Evolutionary conservation across 805 yeast genomes (phyloP).

Genomic region (Metschnikowia sp.): DNA sequence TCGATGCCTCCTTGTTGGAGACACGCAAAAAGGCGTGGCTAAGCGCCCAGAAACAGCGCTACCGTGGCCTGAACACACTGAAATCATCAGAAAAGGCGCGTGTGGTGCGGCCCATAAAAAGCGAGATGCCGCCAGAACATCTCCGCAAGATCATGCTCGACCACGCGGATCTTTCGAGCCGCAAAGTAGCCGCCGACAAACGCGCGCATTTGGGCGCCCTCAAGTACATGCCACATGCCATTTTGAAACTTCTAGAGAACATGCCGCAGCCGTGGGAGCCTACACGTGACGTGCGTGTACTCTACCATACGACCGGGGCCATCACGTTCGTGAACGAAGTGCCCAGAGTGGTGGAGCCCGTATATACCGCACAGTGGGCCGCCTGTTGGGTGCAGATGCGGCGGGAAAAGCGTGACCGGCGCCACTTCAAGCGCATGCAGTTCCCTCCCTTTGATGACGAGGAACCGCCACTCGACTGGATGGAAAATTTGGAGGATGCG

Average conservation of each 20-base stretch:
- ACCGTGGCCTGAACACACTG: slow-evolving; percentile 20
- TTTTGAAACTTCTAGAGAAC: slow-evolving; percentile 81
- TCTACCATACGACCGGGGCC: slow-evolving; percentile 91
- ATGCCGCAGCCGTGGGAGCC: slow-evolving; percentile 99
- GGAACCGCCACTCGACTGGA: slow-evolving; percentile 84
- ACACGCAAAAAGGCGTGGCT: slow-evolving; percentile 57
- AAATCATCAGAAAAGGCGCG: slow-evolving; percentile 35
- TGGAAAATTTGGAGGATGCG: slow-evolving; percentile 71
- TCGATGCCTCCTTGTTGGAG: slow-evolving; percentile 30
- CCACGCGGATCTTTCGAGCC: slow-evolving; percentile 82
- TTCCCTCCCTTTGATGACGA: slow-evolving; percentile 98
- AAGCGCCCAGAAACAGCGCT: slow-evolving; percentile 57
- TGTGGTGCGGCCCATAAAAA: slow-evolving; percentile 56
- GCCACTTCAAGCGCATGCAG: slow-evolving; percentile 85
- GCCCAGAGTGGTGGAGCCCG: slow-evolving; percentile 89
- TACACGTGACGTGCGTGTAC: slow-evolving; percentile 75
- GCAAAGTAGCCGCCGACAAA: slow-evolving; percentile 77
- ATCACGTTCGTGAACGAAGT: slow-evolving; percentile 90
- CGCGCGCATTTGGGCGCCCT: slow-evolving; percentile 85
- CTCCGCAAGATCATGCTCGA: slow-evolving; percentile 76
- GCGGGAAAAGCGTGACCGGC: slow-evolving; percentile 85
- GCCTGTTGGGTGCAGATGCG: slow-evolving; percentile 91
- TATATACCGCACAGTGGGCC: slow-evolving; percentile 94
- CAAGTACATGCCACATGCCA: slow-evolving; percentile 94
- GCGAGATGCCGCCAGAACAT: slow-evolving; percentile 93